Evolutionary conservation across 2,329 filamentous ascomycete genomes (phyloP).

Genomic region (Aaosphaeria arxii): DNA sequence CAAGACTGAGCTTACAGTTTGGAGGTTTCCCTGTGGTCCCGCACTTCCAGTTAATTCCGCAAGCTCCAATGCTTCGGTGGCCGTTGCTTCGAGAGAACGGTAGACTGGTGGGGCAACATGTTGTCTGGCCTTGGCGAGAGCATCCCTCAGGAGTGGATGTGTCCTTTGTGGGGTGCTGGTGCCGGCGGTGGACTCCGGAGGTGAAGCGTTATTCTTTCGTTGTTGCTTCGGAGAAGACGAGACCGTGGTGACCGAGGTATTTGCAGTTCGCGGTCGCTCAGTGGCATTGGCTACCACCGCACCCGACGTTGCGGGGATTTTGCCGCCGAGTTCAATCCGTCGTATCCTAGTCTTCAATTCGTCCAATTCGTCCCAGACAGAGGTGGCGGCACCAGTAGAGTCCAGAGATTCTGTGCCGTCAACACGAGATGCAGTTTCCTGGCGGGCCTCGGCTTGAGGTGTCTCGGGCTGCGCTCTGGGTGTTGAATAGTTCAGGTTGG

Average conservation of each 20-base stretch:
- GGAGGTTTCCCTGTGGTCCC: slow-evolving; percentile 60
- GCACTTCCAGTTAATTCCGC: slow-evolving; percentile 73
- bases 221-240: slow-evolving; percentile 82
- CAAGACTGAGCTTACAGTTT: slow-evolving; percentile 64
- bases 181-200: slow-evolving; percentile 42
- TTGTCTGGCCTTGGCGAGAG: slow-evolving; percentile 73
- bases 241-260: slow-evolving; percentile 84
- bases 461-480: slow-evolving; percentile 26
- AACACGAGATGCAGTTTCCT: slow-evolving; percentile 26
- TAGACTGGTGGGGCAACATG: slow-evolving; percentile 71
- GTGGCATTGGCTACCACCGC: slow-evolving; percentile 64
- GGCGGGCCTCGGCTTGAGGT: slow-evolving; percentile 21
- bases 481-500: slow-evolving; percentile 35
- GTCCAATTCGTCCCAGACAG: slow-evolving; percentile 96
- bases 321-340: slow-evolving; percentile 84
- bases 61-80: slow-evolving; percentile 75
- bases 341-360: slow-evolving; percentile 92
- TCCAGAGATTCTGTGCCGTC: slow-evolving; percentile 73
- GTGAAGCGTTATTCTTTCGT: slow-evolving; percentile 49
- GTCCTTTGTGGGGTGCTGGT: slow-evolving; percentile 51
- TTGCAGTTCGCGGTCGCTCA: slow-evolving; percentile 85
- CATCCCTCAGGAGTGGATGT: slow-evolving; percentile 77
- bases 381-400: slow-evolving; percentile 85
- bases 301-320: slow-evolving; percentile 77
- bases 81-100: slow-evolving; percentile 74